Percentiles rank a stretch among this genome's conserved stretches.
Conservation (phyloP, 148 eudicot species). For the Dianthus caryophyllus region DNA sequence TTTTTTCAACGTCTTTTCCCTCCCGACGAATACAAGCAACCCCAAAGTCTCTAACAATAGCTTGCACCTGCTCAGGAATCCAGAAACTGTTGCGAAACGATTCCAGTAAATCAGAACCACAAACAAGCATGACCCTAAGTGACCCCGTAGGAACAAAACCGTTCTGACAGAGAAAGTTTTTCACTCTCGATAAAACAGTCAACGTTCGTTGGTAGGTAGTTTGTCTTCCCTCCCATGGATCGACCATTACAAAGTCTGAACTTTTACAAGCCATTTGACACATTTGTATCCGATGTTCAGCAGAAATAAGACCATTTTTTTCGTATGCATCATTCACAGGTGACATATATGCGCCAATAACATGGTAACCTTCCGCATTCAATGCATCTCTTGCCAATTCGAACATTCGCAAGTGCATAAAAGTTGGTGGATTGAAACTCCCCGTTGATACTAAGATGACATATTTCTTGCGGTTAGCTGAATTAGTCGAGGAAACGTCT, state of each 20-base stretch:
- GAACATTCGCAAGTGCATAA: too few relatives aligned
- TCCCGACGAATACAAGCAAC: slow-evolving; percentile 86
- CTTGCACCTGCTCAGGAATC: slow-evolving; percentile 84
- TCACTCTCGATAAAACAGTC: slow-evolving; percentile 75
- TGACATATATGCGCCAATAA: slow-evolving; percentile 93
- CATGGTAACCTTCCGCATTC: slow-evolving; percentile 61
- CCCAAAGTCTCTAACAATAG: slow-evolving; percentile 83
- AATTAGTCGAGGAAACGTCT: too few relatives aligned
- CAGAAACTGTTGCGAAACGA: slow-evolving; percentile 72
- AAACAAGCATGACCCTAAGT: slow-evolving; percentile 76
- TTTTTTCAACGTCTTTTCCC: slow-evolving; percentile 67
- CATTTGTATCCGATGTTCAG: slow-evolving; percentile 79
- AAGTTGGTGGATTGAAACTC: too few relatives aligned
- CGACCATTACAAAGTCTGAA: slow-evolving; percentile 83
- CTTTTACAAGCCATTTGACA: slow-evolving; percentile 75
- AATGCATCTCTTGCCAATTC: slow-evolving; percentile 89
- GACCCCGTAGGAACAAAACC: slow-evolving; percentile 41
- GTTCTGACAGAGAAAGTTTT: slow-evolving; percentile 35
- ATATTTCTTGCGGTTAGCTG: too few relatives aligned
- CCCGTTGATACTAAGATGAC: too few relatives aligned
- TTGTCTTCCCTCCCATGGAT: slow-evolving; percentile 97
- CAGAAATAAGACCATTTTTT: slow-evolving; percentile 76
- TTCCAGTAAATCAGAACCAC: slow-evolving; percentile 93
- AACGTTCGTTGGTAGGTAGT: slow-evolving; percentile 66
- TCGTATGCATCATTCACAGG: slow-evolving; percentile 92